Conservation (phyloP, 148 eudicot species). For the Agrostemma githago region DNA sequence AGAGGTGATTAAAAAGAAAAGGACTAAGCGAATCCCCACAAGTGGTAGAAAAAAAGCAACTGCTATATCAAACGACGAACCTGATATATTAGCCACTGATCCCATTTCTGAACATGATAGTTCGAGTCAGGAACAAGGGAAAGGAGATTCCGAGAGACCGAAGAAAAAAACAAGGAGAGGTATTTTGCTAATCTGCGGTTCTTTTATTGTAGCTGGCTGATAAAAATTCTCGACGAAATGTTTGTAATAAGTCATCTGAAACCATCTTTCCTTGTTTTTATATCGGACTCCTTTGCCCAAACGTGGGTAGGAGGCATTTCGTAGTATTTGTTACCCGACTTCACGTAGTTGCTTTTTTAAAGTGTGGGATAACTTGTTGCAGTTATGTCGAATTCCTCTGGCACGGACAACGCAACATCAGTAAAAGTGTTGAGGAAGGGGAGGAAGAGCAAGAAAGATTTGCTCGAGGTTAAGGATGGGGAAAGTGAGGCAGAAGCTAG, state of each 20-base stretch:
- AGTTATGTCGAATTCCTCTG: slow-evolving; percentile 40
- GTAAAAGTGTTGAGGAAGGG: slow-evolving; percentile 45
- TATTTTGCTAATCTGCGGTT: slow-evolving; percentile 9
- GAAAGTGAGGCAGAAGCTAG: slow-evolving; percentile 40
- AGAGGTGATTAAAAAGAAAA: slow-evolving; percentile 32
- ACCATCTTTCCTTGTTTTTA: neutral
- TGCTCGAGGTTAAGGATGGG: slow-evolving; percentile 29
- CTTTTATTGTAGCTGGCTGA: neutral
- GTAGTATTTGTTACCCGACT: too few species aligned
- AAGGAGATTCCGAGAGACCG: slow-evolving; percentile 39
- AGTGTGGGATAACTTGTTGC: slow-evolving; percentile 17
- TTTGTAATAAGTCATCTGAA: neutral
- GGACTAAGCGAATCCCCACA: slow-evolving; percentile 33
- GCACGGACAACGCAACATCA: slow-evolving; percentile 35
- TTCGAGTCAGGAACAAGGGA: slow-evolving; percentile 27
- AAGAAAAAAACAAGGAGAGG: slow-evolving; percentile 65
- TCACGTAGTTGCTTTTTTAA: neutral
- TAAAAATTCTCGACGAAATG: neutral
- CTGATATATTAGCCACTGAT: slow-evolving; percentile 23
- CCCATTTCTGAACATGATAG: slow-evolving; percentile 30
- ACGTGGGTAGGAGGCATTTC: too few species aligned
- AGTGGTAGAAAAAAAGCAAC: slow-evolving; percentile 45
- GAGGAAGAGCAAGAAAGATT: slow-evolving; percentile 54
- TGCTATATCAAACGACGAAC: slow-evolving; percentile 29
- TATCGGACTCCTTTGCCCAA: too few species aligned